Evolutionary conservation across 805 yeast species (phyloP), one percentile per base, ranked within the genome.

Genomic region (Starmerella powellii): DNA sequence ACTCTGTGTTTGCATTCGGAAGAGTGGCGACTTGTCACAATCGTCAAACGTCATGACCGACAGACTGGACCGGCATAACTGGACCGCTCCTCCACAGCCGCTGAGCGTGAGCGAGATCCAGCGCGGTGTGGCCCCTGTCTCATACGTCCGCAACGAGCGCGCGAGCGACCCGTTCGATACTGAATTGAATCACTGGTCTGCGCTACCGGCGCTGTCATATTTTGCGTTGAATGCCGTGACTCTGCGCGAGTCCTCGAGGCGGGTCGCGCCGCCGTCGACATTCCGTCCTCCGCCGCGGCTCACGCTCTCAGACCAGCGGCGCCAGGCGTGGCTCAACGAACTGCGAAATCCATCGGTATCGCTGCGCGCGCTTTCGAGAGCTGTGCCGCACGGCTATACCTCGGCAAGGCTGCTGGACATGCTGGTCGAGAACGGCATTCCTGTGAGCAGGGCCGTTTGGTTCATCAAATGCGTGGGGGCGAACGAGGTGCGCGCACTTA

Each of bases 331-430:
- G 98, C 64, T 88, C 36, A 71, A 71, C 40, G 94, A 85, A 54
- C 66, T 88, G 39, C 83, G 91, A 3, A 70, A 80, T 40, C 71
- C 80, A 0, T 61, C 65, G 16, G 68, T 79, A 0, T 81, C 95
- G 0, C 63, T 88, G 37, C 67, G 72, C 33, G 73, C 72, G 45
- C 70, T 87, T 3, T 72, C 91, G 2, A 68, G 82, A 41, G 82
- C 86, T 16, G 72, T 88, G 6, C 97, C 98, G 0, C 95, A 88
- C 58, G 96, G 96, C 0, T 73, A 87, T 18, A 67, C 87, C 49
- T 81, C 83, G 56, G 74, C 75, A 50, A 68, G 71, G 1, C 64
- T 88, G 16, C 57, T 88, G 3, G 95, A 86, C 48, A 82, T 26
- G n/a, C 30, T 93, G 49, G 71, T 80, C 46, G 55, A 63, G 19